Conservation (phyloP, 2,329 filamentous ascomycete species). For the Xylaria digitata region DNA sequence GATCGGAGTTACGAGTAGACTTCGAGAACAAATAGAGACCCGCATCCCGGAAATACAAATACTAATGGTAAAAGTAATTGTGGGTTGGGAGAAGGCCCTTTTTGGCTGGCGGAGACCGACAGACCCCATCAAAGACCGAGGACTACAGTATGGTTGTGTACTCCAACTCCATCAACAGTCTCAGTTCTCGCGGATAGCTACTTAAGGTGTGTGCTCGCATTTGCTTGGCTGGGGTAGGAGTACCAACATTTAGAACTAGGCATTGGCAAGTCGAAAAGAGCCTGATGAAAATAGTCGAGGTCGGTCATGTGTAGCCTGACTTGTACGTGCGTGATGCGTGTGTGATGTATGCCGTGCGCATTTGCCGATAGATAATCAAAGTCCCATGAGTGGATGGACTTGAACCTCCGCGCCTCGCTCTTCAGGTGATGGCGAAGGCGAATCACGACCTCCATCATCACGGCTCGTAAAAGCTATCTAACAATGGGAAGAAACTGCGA, state of each 20-base stretch:
- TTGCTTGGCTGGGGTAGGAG: not conserved
- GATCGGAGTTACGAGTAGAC: constrained; percentile 13
- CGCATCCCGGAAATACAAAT: constrained; percentile 26
- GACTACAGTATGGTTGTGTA: no score
- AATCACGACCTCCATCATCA: not conserved
- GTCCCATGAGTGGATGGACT: not conserved
- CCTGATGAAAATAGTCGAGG: not conserved
- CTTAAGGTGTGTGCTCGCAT: not conserved
- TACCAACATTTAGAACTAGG: not conserved
- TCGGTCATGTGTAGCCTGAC: not conserved
- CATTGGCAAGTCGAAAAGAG: not conserved
- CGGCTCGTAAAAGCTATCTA: not conserved
- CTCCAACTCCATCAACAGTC: constrained; percentile 1
- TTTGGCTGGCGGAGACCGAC: not conserved
- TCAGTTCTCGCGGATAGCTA: constrained; percentile 5
- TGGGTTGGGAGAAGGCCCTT: not conserved
- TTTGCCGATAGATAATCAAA: not conserved
- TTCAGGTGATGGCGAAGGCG: not conserved
- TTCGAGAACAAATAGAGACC: constrained; percentile 20
- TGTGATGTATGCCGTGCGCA: constrained; percentile 6
- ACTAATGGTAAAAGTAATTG: constrained; percentile 1
- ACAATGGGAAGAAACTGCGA: not conserved
- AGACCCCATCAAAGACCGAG: constrained; percentile 3
- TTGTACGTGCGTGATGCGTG: not conserved
- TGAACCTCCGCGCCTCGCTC: constrained; percentile 7